Base-by-base conservation (phyloP, 805 yeast species). In the Nakazawaea wyomingensis region DNA sequence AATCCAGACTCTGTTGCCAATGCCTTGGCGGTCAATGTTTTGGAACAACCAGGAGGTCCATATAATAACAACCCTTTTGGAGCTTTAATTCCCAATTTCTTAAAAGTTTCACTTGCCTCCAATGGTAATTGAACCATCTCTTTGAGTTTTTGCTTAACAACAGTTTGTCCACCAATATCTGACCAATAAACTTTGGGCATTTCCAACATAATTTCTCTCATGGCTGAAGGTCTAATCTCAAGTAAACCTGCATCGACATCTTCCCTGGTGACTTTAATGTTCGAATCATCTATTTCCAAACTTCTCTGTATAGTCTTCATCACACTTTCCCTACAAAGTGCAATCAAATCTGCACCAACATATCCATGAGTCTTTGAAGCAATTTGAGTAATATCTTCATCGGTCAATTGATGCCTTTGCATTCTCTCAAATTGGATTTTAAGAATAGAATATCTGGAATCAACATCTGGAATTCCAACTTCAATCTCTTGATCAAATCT, bases 11-110 rank as follows among this genome's bases (percentile, higher is more conserved):
- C 99, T 0, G 96, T 85, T 0, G 98, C 98, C 24, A 91, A 65
- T 0, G 97, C 97, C 56, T 91, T 91, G 2, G 97, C 98, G 0
- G 96, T 87, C 48, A 91, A 64, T 0, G 99, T 91, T 55, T 91
- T 91, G 9, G 97, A 90, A 66, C 98, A 91, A 13, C 99, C 99
- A 0, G 99, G 98, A 1, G 99, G 99, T 0, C 99, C 99, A 61
- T 93, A 93, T 17, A 93, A 68, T 37, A 93, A 62, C 1, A 93
- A 84, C 29, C 99, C 99, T 51, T 87, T 85, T 3, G 99, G 99
- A 0, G 98, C 89, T 34, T 76, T 69, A 3, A 93, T 82, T 0
- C 98, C 98, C 11, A 93, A 68, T 33, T 74, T 68, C 16, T 69
- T 68, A 59, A 93, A 93, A 0, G 95, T 72, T 1, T 79, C 89